Base-by-base conservation (phyloP, 805 yeast genomes). In the Suhomyces sp. region DNA sequence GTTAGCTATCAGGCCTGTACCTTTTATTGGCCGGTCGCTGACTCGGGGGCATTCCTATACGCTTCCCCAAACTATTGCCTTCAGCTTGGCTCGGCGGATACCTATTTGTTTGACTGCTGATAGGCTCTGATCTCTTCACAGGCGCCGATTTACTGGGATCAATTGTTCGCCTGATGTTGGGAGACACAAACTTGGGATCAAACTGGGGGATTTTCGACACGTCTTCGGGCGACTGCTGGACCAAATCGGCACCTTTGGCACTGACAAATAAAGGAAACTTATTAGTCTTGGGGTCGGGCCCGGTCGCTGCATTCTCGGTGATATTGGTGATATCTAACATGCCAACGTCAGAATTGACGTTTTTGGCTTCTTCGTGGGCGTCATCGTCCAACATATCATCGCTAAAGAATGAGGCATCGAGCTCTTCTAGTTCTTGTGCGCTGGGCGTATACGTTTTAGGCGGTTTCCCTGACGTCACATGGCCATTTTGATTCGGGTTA, bases 101-200 rank as follows among this genome's bases (percentile, higher is more conserved):
- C 41, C 41, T 20, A 40, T 20, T 15, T 40, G 25, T 10, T 35
- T 21, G 29, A n/a, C 29, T 41, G 17, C 21, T 41, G 15, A 20
- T 13, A 13, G 27, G 21, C n/a, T 52, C 57, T 13, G 63, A 47
- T 27, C 84, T 69, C 52, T 80, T 81, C 2, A 87, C 72, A 2
- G 87, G 91, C 3, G 82, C 80, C 0, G 92, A 86, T 52, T 80
- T 83, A 1, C 78, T 75, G 44, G 86, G 93, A 64, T 87, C 91
- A 12, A 86, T 72, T 0, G 86, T 84, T 17, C 76, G 65, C 43
- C 72, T 61, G 50, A 83, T 79, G 56, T 75, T 78, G 12, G 55
- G 59, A 77, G 79, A 5, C 81, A 81, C 43, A 80, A 82, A 49
- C 79, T 80, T 61, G 37, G 75, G 66, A 54, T 83, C 80, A 55